These are phyloP conservation scores for Blastobotrys robertii DNA, from an alignment of 805 yeast species.

Conservation along the genomic window DNA sequence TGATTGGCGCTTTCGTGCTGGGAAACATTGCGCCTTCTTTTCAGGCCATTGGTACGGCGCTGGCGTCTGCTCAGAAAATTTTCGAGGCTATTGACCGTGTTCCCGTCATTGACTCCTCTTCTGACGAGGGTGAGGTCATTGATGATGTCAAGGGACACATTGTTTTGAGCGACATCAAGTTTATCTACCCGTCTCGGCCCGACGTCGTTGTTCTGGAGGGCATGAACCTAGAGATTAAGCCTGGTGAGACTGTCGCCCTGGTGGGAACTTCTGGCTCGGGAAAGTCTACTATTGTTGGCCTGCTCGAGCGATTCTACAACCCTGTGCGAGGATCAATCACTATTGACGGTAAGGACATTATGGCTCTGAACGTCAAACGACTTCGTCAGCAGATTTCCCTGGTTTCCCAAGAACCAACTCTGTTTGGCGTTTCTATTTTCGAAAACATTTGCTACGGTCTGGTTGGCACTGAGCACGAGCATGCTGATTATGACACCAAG, in stretches of 20 bases:
- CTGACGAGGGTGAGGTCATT: conserved; percentile 20
- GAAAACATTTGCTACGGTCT: conserved; percentile 87
- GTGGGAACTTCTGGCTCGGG: conserved; percentile 98
- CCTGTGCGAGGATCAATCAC: conserved; percentile 62
- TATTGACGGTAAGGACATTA: conserved; percentile 77
- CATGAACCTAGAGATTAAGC: conserved; percentile 69
- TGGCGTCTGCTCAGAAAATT: conserved; percentile 33
- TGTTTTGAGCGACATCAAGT: conserved; percentile 70
- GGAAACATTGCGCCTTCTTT: conserved; percentile 34
- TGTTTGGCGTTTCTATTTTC: conserved; percentile 77
- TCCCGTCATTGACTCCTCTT: conserved; percentile 30
- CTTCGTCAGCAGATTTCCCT: conserved; percentile 71
- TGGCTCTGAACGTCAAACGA: conserved; percentile 61
- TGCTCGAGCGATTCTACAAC: conserved; percentile 84
- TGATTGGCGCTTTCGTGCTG: conserved; percentile 34
- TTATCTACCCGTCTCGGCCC: conserved; percentile 72
- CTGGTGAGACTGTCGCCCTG: conserved; percentile 85
- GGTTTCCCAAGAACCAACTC: conserved; percentile 93
- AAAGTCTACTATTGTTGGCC: conserved; percentile 77
- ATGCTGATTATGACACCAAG: conserved; percentile 30
- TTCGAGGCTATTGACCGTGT: conserved; percentile 35
- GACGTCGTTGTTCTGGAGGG: conserved; percentile 74
- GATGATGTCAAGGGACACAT: conserved; percentile 49
- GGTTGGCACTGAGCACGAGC: conserved; percentile 58
- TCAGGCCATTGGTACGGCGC: conserved; percentile 29